Base-by-base conservation (phyloP, 2,329 filamentous ascomycete genomes). In the Aspergillus unguis region DNA sequence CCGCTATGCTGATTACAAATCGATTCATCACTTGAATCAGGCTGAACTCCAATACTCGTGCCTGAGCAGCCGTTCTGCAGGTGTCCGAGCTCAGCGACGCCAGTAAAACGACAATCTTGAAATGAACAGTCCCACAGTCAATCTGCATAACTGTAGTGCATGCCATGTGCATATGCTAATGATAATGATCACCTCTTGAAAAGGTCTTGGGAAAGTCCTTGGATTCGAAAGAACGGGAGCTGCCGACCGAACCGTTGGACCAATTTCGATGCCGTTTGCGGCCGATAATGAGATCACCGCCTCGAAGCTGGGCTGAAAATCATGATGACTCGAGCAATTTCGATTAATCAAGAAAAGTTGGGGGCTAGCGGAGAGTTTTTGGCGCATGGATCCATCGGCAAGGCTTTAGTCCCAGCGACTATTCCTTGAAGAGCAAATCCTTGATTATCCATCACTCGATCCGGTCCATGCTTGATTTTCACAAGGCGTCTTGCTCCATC, bases 401-500 rank as follows among this genome's bases (percentile, higher is more conserved):
- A 45, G 31, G 43, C 33, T 25, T 47, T 44, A 42, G 40, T 38
- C 47, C 44, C n/a, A 44, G 37, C 43, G 26, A 49, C 55, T 54
- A 57, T 57, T 52, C 48, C 52, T 25, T 50, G 52, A 57, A 45
- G 11, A 52, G 44, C 37, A 41, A 44, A 32, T 41, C 42, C 10
- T 23, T 32, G 28, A 9, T 29, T 29, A 32, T 41, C 42, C 10
- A 27, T 32, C 41, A 9, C 41, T 29, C 41, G 29, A 44, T 44
- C 40, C n/a, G 44, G 27, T 40, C 45, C 35, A 40, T 49, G 48
- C 52, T 48, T 48, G 46, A 48, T 48, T 48, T 48, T 48, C 45
- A 41, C 36, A 26, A 35, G 47, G 54, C 40, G 29, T 48, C 48
- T 50, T 41, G 47, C 46, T 49, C 46, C 32, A 54, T 59, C 57